phyloP scores from a whole-genome alignment of 2,329 filamentous ascomycete species.

The Hansfordia pulvinata region DNA sequence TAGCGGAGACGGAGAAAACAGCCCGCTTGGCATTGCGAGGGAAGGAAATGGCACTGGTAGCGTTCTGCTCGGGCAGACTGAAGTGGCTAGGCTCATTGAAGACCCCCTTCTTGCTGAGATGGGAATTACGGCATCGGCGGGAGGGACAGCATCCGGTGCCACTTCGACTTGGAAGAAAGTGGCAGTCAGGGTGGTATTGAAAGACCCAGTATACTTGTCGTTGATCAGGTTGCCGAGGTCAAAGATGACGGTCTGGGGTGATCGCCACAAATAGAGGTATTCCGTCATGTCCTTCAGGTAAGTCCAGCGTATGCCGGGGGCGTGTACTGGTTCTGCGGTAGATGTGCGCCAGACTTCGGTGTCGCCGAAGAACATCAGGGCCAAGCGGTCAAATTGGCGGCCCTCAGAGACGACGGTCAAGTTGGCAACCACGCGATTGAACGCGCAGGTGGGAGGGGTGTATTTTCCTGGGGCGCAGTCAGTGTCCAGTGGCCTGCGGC shows the following conservation, averaged over 20 bases:
- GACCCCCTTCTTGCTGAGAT: conserved; percentile 41
- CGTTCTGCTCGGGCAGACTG: conserved; percentile 47
- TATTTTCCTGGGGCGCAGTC: conserved; percentile 42
- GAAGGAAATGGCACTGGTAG: conserved; percentile 43
- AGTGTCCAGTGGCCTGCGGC: too few species aligned
- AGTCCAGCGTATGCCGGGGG: conserved; percentile 54
- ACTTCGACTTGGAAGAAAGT: conserved; percentile 48
- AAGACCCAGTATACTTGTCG: conserved; percentile 56
- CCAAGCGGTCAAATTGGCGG: conserved; percentile 51
- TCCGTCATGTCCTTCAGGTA: conserved; percentile 70
- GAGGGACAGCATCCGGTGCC: conserved; percentile 21
- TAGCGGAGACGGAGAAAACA: conserved; percentile 63
- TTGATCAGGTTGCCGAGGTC: conserved; percentile 65
- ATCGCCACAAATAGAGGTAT: conserved; percentile 54
- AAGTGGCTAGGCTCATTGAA: conserved; percentile 50
- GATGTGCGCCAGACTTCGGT: conserved; percentile 54
- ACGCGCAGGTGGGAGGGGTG: conserved; percentile 43
- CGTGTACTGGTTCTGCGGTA: conserved; percentile 48
- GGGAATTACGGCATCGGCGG: conserved; percentile 55
- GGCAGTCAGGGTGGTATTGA: conserved; percentile 62
- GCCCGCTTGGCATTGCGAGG: conserved; percentile 56
- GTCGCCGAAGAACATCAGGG: conserved; percentile 49
- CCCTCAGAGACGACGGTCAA: conserved; percentile 50
- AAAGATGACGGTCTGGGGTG: conserved; percentile 63
- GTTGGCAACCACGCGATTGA: conserved; percentile 51